Conservation (phyloP, 768 basidiomycete species). For the Phylloporus sp. region DNA sequence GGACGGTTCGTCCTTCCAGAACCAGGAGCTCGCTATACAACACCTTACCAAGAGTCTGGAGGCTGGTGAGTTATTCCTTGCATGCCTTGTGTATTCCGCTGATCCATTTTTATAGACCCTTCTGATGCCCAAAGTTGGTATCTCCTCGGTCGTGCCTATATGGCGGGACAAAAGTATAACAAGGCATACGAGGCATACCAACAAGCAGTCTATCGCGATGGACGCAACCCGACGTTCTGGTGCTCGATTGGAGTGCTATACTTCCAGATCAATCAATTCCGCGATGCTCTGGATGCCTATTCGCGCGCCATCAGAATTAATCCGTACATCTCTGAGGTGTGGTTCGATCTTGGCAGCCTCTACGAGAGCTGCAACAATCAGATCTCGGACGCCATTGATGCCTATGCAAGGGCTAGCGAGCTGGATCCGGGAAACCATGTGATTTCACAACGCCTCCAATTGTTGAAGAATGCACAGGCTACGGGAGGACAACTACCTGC, state of each 20-base stretch:
- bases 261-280: constrained; percentile 99
- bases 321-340: constrained; percentile 83
- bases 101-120: constrained; percentile 53
- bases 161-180: constrained; percentile 98
- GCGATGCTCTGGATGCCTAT: constrained; percentile 97
- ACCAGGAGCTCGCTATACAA: constrained; percentile 89
- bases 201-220: constrained; percentile 98
- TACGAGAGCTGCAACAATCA: constrained; percentile 99
- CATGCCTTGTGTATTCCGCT: neutral
- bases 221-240: constrained; percentile 99
- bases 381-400: constrained; percentile 97
- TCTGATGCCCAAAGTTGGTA: constrained; percentile 99
- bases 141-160: constrained; percentile 94
- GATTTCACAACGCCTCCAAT: constrained; percentile 73
- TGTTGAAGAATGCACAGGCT: constrained; percentile 74
- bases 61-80: constrained; percentile 57
- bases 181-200: constrained; percentile 99
- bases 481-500: constrained; percentile 74
- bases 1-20: constrained; percentile 90
- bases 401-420: constrained; percentile 92
- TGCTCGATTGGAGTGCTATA: constrained; percentile 98
- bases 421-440: constrained; percentile 82
- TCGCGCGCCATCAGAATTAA: constrained; percentile 98
- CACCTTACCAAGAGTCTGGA: constrained; percentile 94
- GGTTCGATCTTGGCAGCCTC: constrained; percentile 90